Evolutionary conservation across 768 basidiomycete species (phyloP).

Genomic region (Leccinum disarticulatum): DNA sequence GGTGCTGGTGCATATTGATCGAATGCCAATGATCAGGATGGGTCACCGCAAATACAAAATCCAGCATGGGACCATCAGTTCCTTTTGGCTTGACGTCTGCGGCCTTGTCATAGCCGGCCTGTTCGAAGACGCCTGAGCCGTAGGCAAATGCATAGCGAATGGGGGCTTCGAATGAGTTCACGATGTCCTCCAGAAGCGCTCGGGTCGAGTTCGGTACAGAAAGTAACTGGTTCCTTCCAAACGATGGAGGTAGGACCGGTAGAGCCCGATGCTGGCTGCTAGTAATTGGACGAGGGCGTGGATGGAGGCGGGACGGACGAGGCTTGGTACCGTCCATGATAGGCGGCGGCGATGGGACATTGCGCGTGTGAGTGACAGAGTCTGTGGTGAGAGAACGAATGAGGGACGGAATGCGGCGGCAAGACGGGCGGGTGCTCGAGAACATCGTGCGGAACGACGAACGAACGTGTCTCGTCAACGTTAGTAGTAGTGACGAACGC

Average conservation of each 20-base stretch:
- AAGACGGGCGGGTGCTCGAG: conserved; percentile 15
- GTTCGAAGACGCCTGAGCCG: conserved; percentile 93
- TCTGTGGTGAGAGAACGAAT: conserved; percentile 30
- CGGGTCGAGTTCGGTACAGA: conserved; percentile 78
- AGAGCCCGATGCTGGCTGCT: conserved; percentile 35
- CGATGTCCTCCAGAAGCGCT: conserved; percentile 76
- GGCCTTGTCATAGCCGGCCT: conserved; percentile 66
- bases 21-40: conserved; percentile 93
- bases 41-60: conserved; percentile 95
- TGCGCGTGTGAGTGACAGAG: conserved; percentile 24
- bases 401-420: conserved; percentile 16
- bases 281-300: conserved; percentile 39
- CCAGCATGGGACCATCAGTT: conserved; percentile 74
- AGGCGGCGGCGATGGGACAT: conserved; percentile 30
- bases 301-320: conserved; percentile 40
- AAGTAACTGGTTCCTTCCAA: conserved; percentile 81
- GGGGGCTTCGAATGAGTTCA: conserved; percentile 81
- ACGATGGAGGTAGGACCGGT: conserved; percentile 62
- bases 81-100: conserved; percentile 24
- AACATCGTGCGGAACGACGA: conserved; percentile 26
- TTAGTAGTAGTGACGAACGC: background rate
- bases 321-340: conserved; percentile 30
- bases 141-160: conserved; percentile 98
- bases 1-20: conserved; percentile 91
- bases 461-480: conserved; percentile 8